phyloP scores from a whole-genome alignment of 2,329 filamentous ascomycete genomes.

The Cercospora canescens region DNA sequence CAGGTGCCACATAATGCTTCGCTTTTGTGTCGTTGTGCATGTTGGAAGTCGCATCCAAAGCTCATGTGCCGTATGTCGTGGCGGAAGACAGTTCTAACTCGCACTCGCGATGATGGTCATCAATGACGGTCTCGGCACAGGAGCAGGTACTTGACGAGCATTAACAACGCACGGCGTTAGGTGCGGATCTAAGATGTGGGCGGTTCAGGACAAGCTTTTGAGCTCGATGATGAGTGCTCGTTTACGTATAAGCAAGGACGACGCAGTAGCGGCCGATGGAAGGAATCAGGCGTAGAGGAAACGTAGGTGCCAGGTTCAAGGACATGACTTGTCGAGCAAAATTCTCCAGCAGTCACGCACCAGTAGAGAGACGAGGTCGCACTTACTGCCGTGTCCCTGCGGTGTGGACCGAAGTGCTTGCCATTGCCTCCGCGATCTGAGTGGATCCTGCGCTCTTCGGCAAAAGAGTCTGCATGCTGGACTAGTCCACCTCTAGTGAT shows the following conservation, averaged over 20 bases:
- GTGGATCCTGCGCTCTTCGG: constrained; percentile 7
- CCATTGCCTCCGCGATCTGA: constrained; percentile 5
- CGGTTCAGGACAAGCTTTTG: constrained; percentile 7
- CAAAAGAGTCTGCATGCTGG: constrained; percentile 1
- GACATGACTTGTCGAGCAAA: neutral
- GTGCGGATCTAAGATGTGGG: constrained; percentile 2
- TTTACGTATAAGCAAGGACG: neutral
- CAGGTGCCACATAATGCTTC: constrained; percentile 9
- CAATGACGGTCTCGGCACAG: neutral
- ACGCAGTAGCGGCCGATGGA: neutral
- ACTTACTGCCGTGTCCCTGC: constrained; percentile 1
- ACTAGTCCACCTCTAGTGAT: neutral
- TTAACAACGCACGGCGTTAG: constrained; percentile 12
- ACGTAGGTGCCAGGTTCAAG: neutral
- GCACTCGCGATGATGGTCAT: neutral
- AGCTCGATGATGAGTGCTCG: neutral
- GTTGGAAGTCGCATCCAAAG: neutral
- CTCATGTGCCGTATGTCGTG: neutral
- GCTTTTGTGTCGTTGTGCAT: constrained; percentile 20
- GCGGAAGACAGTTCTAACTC: neutral
- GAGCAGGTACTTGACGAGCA: neutral
- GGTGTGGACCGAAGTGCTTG: constrained; percentile 2
- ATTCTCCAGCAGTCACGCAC: neutral
- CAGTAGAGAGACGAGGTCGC: constrained; percentile 1
- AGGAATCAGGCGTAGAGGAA: neutral